A percentile compares a stretch with the other conserved stretches of the same genome.
phyloP scores from a whole-genome alignment of 2,329 filamentous ascomycete genomes.

The Fusarium napiforme region DNA sequence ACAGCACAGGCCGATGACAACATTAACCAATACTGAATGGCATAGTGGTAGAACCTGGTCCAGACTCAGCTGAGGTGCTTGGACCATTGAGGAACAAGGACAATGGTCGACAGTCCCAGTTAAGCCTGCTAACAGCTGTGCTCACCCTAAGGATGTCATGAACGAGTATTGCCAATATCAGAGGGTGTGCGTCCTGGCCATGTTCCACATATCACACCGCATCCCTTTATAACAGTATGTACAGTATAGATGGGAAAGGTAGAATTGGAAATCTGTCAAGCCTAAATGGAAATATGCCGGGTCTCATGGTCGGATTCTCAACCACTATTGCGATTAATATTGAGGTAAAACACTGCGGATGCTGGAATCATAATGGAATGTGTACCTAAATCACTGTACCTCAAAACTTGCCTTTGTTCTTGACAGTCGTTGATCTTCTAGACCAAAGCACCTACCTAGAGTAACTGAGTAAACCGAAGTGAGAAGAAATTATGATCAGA shows the following conservation, averaged over 20 bases:
- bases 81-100: slow-evolving; percentile 28
- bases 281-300: not conserved
- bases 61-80: slow-evolving; percentile 45
- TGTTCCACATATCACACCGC: slow-evolving; percentile 33
- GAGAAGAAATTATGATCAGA: not conserved
- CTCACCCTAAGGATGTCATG: slow-evolving; percentile 1
- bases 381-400: not conserved
- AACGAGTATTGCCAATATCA: slow-evolving; percentile 8
- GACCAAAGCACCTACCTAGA: not conserved
- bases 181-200: slow-evolving; percentile 23
- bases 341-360: not conserved
- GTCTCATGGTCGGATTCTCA: not conserved
- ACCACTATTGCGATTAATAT: not conserved
- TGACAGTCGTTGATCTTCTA: not conserved
- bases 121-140: slow-evolving; percentile 4
- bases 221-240: slow-evolving; percentile 18
- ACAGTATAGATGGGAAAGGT: not conserved
- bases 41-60: slow-evolving; percentile 30
- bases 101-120: slow-evolving; percentile 12
- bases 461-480: not conserved
- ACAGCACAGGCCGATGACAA: not conserved
- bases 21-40: slow-evolving; percentile 6
- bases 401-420: not conserved
- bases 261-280: not conserved
- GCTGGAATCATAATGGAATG: slow-evolving; percentile 9